phyloP scores from a whole-genome alignment of 148 eudicot species.

The Cornus controversa region DNA sequence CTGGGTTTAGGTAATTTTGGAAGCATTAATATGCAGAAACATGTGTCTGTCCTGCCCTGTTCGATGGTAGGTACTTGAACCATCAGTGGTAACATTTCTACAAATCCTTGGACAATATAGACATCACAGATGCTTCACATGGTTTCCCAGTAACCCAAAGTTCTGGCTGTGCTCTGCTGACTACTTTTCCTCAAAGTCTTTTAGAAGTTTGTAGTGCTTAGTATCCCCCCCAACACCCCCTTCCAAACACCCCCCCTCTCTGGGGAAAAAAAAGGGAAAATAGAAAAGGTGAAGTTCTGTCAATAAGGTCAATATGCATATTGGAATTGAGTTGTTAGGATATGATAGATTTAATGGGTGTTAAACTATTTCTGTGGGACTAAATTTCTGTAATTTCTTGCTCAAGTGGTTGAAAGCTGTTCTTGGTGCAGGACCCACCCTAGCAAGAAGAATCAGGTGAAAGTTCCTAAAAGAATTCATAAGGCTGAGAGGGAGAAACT shows the following conservation, averaged over 20 bases:
- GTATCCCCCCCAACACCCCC: too few relatives aligned
- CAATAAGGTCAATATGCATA: not conserved
- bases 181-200: not conserved
- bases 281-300: not conserved
- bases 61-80: not conserved
- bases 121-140: not conserved
- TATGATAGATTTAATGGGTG: not conserved
- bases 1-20: not conserved
- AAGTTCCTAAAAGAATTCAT: constrained; percentile 57
- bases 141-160: not conserved
- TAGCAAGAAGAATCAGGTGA: constrained; percentile 50
- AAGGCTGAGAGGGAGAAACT: constrained; percentile 86
- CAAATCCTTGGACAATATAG: not conserved
- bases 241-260: not conserved
- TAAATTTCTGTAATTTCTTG: not conserved
- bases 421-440: constrained; percentile 43
- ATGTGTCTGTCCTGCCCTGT: not conserved
- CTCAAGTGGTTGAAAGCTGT: not conserved
- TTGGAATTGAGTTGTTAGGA: not conserved
- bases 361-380: not conserved
- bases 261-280: not conserved
- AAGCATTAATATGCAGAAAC: not conserved
- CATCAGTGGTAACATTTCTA: not conserved
- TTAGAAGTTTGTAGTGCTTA: not conserved
- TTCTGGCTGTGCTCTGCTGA: not conserved